Conservation (phyloP, 75 land plant genomes). For the Picea sitchensis region DNA sequence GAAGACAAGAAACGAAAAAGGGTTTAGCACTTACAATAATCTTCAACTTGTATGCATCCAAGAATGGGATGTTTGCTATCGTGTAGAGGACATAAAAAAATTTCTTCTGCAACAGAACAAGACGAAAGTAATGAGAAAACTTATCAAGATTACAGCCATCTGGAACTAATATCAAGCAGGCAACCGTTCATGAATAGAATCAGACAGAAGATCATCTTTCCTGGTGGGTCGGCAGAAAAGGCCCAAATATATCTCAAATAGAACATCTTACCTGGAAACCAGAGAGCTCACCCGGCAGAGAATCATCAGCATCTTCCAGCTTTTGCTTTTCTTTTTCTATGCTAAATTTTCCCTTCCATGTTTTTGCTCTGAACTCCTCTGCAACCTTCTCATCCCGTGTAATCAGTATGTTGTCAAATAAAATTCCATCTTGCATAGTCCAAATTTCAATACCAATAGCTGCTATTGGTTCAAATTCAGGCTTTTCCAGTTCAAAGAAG, state of each 20-base stretch:
- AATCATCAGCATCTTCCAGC: constrained; percentile 52
- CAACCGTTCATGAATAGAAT: too few relatives aligned
- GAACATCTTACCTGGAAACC: constrained; percentile 49
- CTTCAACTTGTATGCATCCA: constrained; percentile 51
- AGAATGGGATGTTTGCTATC: constrained; percentile 64
- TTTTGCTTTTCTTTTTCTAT: constrained; percentile 79
- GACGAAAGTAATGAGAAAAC: not conserved
- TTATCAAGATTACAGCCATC: not conserved
- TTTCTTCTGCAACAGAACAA: constrained; percentile 52
- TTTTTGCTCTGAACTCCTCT: constrained; percentile 37
- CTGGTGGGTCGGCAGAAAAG: not conserved
- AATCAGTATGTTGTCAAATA: constrained; percentile 88
- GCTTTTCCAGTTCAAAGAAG: constrained; percentile 73
- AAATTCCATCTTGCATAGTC: constrained; percentile 97
- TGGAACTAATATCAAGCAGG: too few relatives aligned
- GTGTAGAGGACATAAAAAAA: constrained; percentile 75
- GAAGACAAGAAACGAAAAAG: not conserved
- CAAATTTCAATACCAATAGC: constrained; percentile 97
- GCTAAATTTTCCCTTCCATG: constrained; percentile 79
- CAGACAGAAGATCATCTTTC: too few relatives aligned
- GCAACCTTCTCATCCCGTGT: constrained; percentile 64
- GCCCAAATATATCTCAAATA: not conserved
- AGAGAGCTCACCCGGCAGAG: constrained; percentile 29
- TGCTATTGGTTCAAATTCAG: constrained; percentile 84
- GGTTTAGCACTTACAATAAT: constrained; percentile 55